A percentile compares a stretch with the other conserved stretches of the same genome.
phyloP scores from a whole-genome alignment of 441 rosid species.

The Breynia disticha region DNA sequence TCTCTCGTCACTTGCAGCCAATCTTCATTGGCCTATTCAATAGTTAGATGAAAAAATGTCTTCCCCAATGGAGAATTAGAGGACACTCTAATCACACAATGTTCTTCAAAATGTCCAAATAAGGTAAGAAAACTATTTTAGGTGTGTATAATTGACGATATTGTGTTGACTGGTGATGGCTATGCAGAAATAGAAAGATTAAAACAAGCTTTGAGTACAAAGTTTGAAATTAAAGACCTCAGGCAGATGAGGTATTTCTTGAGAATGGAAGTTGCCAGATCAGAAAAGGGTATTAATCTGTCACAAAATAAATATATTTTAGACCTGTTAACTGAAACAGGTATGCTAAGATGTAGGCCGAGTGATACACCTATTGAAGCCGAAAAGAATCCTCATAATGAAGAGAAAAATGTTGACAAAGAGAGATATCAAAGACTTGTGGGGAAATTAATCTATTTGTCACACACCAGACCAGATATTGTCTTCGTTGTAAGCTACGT shows the following conservation, averaged over 20 bases:
- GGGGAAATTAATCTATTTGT: not conserved
- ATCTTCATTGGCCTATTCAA: too few relatives aligned
- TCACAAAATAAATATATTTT: not conserved
- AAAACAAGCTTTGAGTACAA: not conserved
- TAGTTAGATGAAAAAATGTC: too few relatives aligned
- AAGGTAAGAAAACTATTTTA: not conserved
- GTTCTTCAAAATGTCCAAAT: not conserved
- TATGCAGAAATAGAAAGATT: not conserved
- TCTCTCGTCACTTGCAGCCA: too few relatives aligned
- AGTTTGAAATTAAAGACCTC: slow-evolving; percentile 1
- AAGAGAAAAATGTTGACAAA: not conserved
- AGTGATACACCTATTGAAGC: not conserved
- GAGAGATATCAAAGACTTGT: too few relatives aligned
- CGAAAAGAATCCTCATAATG: too few relatives aligned
- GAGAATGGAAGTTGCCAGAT: too few relatives aligned
- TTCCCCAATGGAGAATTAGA: not conserved
- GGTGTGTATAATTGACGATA: too few relatives aligned
- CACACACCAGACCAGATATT: too few relatives aligned
- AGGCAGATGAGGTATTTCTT: too few relatives aligned
- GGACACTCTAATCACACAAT: slow-evolving; percentile 2
- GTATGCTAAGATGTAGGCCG: not conserved
- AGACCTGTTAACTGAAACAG: not conserved
- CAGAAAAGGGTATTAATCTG: not conserved
- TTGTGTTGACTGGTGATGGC: not conserved
- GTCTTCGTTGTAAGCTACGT: not conserved